phyloP scores from a whole-genome alignment of 2,329 filamentous ascomycete species.

The Endocalyx cinctus region DNA sequence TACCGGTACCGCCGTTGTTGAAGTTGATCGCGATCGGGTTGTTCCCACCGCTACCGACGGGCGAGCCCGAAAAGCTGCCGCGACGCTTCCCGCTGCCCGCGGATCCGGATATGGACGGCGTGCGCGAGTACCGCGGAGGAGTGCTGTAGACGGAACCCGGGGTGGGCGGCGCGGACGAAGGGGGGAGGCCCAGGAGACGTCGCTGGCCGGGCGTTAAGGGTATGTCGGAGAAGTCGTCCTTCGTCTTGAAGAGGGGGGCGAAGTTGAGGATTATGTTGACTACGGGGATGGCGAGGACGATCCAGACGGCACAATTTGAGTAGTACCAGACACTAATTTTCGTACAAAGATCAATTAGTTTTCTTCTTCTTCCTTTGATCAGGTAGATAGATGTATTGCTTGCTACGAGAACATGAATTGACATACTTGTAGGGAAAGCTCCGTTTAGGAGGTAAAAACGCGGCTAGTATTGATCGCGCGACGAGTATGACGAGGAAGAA shows the following conservation, averaged over 20 bases:
- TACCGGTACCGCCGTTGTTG: slow-evolving; percentile 28
- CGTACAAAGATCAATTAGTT: too few species aligned
- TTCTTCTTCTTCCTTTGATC: too few species aligned
- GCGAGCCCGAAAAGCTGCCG: slow-evolving; percentile 53
- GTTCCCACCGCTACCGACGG: slow-evolving; percentile 52
- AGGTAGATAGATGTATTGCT: slow-evolving; percentile 1
- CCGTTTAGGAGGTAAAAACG: slow-evolving; percentile 16
- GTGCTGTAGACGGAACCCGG: slow-evolving; percentile 74
- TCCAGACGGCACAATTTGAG: slow-evolving; percentile 40
- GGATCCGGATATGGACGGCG: slow-evolving; percentile 60
- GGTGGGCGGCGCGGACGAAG: slow-evolving; percentile 57
- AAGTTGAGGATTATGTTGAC: slow-evolving; percentile 69
- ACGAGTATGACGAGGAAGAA: slow-evolving; percentile 27
- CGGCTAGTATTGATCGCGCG: slow-evolving; percentile 12
- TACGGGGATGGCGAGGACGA: slow-evolving; percentile 53
- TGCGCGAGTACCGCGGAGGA: slow-evolving; percentile 80
- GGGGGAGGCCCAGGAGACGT: slow-evolving; percentile 73
- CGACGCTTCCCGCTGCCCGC: slow-evolving; percentile 57
- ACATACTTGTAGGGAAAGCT: slow-evolving; percentile 19
- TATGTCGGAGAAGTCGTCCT: slow-evolving; percentile 82
- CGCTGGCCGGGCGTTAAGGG: slow-evolving; percentile 87
- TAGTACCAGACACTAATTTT: slow-evolving; percentile 33
- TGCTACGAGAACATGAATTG: slow-evolving; percentile 4
- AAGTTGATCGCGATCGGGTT: slow-evolving; percentile 29
- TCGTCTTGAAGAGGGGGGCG: slow-evolving; percentile 65